Evolutionary conservation across 129 eudicot species (phyloP).

Genomic region (Dittrichia graveolens): DNA sequence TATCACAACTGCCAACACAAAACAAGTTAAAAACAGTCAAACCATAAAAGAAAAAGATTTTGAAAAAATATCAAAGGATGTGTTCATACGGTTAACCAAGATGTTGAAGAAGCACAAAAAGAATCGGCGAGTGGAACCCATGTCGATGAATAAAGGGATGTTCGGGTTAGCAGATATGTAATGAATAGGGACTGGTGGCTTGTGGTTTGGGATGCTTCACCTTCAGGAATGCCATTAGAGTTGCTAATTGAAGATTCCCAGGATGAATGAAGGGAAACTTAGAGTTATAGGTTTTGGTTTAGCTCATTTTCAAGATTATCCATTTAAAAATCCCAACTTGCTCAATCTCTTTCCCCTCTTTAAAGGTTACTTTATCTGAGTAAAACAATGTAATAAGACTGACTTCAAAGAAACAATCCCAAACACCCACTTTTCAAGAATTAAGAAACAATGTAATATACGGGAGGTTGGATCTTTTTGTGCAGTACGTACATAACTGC

Average conservation of each 20-base stretch:
- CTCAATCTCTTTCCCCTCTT: conserved; percentile 36
- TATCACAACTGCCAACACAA: conserved; percentile 34
- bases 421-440: too few relatives aligned
- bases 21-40: neutral
- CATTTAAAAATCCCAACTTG: conserved; percentile 38
- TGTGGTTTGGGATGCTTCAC: conserved; percentile 53
- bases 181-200: conserved; percentile 26
- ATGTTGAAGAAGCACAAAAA: conserved; percentile 39
- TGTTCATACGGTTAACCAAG: conserved; percentile 45
- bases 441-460: too few relatives aligned
- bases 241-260: conserved; percentile 48
- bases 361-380: conserved; percentile 27
- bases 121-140: conserved; percentile 25
- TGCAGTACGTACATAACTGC: too few relatives aligned
- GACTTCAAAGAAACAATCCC: too few relatives aligned
- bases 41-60: neutral
- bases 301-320: conserved; percentile 27
- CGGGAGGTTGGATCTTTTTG: too few relatives aligned
- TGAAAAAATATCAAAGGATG: neutral
- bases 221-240: conserved; percentile 40
- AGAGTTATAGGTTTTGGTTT: conserved; percentile 27
- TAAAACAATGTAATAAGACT: neutral
- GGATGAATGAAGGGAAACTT: conserved; percentile 23
- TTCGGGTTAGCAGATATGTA: conserved; percentile 28
- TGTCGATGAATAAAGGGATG: conserved; percentile 23